Evolutionary conservation across 2,329 filamentous ascomycete species (phyloP).

Genomic region (Talaromyces rugulosus): DNA sequence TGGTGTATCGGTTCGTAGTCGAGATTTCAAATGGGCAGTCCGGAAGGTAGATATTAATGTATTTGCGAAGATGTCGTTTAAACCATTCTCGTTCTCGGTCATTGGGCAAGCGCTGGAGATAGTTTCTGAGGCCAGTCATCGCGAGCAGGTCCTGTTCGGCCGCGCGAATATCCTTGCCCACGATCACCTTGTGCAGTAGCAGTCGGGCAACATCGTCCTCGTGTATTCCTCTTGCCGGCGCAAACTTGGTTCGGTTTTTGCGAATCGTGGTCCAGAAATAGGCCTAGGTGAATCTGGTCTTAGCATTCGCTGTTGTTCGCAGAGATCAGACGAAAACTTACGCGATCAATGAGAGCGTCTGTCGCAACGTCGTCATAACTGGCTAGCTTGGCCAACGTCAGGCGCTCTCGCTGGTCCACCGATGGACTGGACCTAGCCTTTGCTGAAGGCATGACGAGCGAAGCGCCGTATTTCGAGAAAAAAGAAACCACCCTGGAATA

Average conservation of each 20-base stretch:
- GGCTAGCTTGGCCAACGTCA: constrained; percentile 83
- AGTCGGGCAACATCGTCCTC: constrained; percentile 60
- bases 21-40: constrained; percentile 95
- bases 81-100: constrained; percentile 84
- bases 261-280: constrained; percentile 97
- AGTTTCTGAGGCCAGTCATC: constrained; percentile 70
- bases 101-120: constrained; percentile 62
- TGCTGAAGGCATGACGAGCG: constrained; percentile 32
- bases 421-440: constrained; percentile 27
- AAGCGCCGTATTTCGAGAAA: neutral
- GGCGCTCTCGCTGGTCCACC: constrained; percentile 55
- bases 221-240: constrained; percentile 73
- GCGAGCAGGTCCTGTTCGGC: constrained; percentile 71
- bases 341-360: constrained; percentile 90
- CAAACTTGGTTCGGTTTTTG: constrained; percentile 86
- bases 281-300: constrained; percentile 53
- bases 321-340: constrained; percentile 47
- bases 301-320: constrained; percentile 1
- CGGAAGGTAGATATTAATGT: constrained; percentile 86
- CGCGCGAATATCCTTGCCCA: constrained; percentile 65
- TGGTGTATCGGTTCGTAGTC: constrained; percentile 90
- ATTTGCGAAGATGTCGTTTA: constrained; percentile 76
- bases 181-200: constrained; percentile 62
- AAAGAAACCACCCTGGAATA: neutral
- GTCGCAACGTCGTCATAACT: constrained; percentile 95